phyloP scores from a whole-genome alignment of 371 early-diverging fungal species.

The Mortierella sp. region DNA sequence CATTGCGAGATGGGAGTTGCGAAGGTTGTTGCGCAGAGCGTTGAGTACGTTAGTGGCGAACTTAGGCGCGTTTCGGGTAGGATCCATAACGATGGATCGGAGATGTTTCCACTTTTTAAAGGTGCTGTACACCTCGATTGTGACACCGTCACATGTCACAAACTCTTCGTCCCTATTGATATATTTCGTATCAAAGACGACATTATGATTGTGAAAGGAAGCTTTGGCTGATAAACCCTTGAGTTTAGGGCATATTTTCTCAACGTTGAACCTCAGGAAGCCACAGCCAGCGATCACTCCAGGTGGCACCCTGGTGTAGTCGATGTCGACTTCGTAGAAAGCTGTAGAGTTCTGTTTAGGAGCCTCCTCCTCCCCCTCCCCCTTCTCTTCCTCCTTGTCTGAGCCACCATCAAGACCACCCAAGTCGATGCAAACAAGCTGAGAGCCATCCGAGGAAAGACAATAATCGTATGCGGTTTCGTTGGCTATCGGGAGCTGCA shows the following conservation, averaged over 20 bases:
- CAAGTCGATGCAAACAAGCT: background rate
- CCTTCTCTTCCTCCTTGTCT: background rate
- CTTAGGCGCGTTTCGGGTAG: background rate
- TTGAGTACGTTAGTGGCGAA: background rate
- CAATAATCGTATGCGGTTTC: background rate
- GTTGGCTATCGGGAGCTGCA: background rate
- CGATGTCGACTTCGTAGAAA: background rate
- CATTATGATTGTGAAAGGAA: background rate
- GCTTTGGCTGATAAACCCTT: background rate
- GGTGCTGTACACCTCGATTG: constrained; percentile 8
- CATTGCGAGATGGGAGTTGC: background rate
- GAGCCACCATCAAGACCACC: background rate
- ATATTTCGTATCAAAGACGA: background rate
- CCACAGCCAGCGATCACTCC: background rate
- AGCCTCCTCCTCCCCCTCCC: too few species aligned
- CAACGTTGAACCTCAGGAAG: background rate
- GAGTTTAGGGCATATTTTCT: background rate
- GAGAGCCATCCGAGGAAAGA: background rate
- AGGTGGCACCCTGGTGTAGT: background rate
- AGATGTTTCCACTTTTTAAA: background rate
- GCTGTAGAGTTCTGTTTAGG: background rate
- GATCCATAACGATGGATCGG: background rate
- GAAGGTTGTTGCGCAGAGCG: background rate
- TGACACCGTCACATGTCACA: background rate
- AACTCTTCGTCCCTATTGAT: background rate